These are phyloP conservation scores for Ophiocordyceps unilateralis DNA, from an alignment of 2,329 filamentous ascomycete genomes.

Conservation along the genomic window DNA sequence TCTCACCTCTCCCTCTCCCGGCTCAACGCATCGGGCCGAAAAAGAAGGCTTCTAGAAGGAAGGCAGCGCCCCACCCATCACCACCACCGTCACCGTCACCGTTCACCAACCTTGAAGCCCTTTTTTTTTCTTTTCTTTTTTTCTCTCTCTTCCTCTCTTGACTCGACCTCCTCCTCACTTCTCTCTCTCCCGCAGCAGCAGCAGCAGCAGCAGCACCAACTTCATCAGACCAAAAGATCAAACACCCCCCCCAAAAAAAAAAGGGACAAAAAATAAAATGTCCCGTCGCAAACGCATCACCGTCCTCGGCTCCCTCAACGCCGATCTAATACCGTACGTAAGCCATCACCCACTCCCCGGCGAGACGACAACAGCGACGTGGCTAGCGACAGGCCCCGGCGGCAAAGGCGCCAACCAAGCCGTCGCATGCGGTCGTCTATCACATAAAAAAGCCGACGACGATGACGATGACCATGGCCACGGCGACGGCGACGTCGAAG, in stretches of 20 bases:
- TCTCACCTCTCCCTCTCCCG: too few relatives aligned
- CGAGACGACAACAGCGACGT: conserved; percentile 69
- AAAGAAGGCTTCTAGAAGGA: background rate
- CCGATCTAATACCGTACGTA: conserved; percentile 80
- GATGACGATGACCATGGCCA: background rate
- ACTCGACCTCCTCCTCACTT: too few relatives aligned
- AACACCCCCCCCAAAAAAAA: too few relatives aligned
- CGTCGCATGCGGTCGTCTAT: conserved; percentile 71
- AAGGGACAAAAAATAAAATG: too few relatives aligned
- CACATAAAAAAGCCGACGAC: conserved; percentile 22
- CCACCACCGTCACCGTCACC: too few relatives aligned
- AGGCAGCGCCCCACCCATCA: too few relatives aligned
- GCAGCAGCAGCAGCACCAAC: too few relatives aligned
- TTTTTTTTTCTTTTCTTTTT: too few relatives aligned
- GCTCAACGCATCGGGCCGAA: background rate
- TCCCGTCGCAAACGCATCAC: conserved; percentile 39
- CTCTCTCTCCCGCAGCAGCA: too few relatives aligned
- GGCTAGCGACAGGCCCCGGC: conserved; percentile 66
- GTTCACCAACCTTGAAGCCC: too few relatives aligned
- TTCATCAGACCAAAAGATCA: too few relatives aligned
- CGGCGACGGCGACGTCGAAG: conserved; percentile 17
- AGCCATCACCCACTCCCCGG: conserved; percentile 67
- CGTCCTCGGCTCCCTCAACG: conserved; percentile 84
- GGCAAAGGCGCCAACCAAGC: conserved; percentile 96
- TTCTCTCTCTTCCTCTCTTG: too few relatives aligned